Conservation (phyloP, 1,284 basidiomycete genomes). For the Anthracocystis panici-leucophaei region DNA sequence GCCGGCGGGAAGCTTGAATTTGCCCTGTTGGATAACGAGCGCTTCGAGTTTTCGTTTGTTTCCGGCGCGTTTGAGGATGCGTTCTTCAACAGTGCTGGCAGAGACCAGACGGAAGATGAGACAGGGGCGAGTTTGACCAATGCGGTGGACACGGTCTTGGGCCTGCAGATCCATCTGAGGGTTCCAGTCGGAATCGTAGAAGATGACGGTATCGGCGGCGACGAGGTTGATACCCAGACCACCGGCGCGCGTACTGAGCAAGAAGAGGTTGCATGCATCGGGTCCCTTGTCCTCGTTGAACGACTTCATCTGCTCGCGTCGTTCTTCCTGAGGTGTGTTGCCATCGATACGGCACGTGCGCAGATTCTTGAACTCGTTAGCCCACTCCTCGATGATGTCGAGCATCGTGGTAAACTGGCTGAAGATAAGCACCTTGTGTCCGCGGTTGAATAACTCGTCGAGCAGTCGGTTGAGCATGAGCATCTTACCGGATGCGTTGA, state of each 20-base stretch:
- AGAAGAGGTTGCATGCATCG: conserved; percentile 80
- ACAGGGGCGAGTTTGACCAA: conserved; percentile 82
- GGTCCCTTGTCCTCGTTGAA: conserved; percentile 83
- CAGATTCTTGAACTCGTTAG: conserved; percentile 78
- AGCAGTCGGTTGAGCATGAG: conserved; percentile 90
- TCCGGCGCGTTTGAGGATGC: conserved; percentile 87
- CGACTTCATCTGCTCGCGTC: conserved; percentile 83
- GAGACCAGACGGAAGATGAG: conserved; percentile 82
- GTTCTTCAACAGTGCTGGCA: conserved; percentile 84
- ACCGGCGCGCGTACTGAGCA: conserved; percentile 91
- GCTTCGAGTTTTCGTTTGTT: conserved; percentile 91
- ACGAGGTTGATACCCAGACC: conserved; percentile 88
- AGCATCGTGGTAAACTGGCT: conserved; percentile 84
- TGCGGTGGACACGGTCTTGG: conserved; percentile 93
- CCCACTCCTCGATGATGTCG: conserved; percentile 81
- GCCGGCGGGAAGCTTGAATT: conserved; percentile 49
- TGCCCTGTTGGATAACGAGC: conserved; percentile 90
- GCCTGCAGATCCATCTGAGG: conserved; percentile 93
- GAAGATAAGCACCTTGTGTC: conserved; percentile 92
- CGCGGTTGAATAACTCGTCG: conserved; percentile 81
- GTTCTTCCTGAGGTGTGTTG: conserved; percentile 79
- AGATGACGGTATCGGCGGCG: conserved; percentile 79
- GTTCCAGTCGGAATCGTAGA: conserved; percentile 95
- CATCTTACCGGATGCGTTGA: conserved; percentile 94
- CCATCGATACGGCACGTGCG: conserved; percentile 91